Evolutionary conservation across 2,329 filamentous ascomycete genomes (phyloP).

Genomic region (Metarhizium sp.): DNA sequence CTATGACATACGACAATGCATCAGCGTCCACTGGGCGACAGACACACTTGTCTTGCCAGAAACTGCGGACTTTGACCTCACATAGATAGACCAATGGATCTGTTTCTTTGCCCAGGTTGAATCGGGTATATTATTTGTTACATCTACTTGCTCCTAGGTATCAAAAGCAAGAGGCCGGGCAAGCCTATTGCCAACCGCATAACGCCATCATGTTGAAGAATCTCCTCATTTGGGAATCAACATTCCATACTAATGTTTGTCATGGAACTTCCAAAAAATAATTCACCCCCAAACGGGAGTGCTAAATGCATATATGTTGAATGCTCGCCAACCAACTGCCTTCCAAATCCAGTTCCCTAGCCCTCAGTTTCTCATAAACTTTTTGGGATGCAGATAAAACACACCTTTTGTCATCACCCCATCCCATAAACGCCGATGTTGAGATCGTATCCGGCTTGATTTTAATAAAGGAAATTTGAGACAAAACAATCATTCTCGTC

Average conservation of each 20-base stretch:
- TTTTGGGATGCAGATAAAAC: conserved; percentile 27
- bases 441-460: conserved; percentile 40
- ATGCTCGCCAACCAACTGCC: conserved; percentile 24
- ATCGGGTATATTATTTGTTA: conserved; percentile 11
- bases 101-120: conserved; percentile 10
- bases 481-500: background rate
- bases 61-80: background rate
- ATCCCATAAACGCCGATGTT: conserved; percentile 46
- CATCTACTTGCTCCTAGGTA: conserved; percentile 5
- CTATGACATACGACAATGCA: too few species aligned
- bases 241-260: conserved; percentile 13
- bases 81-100: background rate
- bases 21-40: too few species aligned
- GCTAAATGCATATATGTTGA: conserved; percentile 29
- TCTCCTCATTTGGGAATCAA: conserved; percentile 3
- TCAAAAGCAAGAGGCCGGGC: background rate
- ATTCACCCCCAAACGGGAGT: conserved; percentile 20
- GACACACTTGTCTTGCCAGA: too few species aligned
- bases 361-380: conserved; percentile 19
- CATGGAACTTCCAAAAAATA: conserved; percentile 13
- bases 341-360: conserved; percentile 10
- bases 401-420: conserved; percentile 23
- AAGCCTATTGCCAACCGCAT: conserved; percentile 2
- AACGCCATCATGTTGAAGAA: conserved; percentile 12
- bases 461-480: conserved; percentile 19